Percentiles rank a stretch among this genome's conserved stretches.
phyloP scores from a whole-genome alignment of 2,329 filamentous ascomycete genomes.

The Geosmithia flava region DNA sequence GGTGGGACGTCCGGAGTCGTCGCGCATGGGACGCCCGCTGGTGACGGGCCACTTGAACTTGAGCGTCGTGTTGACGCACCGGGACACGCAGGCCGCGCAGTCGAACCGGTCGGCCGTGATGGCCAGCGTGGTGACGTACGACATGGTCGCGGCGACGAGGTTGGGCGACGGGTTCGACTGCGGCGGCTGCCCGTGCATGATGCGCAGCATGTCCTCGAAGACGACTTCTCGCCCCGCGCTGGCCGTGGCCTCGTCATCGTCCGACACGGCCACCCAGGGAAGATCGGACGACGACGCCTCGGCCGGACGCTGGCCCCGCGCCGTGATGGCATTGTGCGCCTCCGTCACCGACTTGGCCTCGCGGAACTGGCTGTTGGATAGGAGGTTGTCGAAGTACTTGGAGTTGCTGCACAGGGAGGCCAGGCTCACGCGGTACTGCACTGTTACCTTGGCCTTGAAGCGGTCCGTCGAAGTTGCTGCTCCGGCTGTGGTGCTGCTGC shows the following conservation, averaged over 20 bases:
- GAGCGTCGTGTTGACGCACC: conserved; percentile 33
- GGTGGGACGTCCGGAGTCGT: conserved; percentile 21
- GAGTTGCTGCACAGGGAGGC: conserved; percentile 46
- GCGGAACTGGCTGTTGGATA: conserved; percentile 49
- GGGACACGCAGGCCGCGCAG: conserved; percentile 41
- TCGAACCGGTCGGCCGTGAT: conserved; percentile 65
- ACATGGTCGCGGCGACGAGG: conserved; percentile 32
- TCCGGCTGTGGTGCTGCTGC: neutral
- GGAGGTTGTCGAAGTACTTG: conserved; percentile 56
- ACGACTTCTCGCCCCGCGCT: conserved; percentile 44
- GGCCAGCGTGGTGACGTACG: conserved; percentile 54
- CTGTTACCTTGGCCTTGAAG: conserved; percentile 22
- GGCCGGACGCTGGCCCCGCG: conserved; percentile 31
- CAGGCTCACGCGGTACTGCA: conserved; percentile 49
- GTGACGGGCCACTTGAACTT: conserved; percentile 44
- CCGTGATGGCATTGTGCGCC: conserved; percentile 34
- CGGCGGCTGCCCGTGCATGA: conserved; percentile 43
- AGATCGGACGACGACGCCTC: conserved; percentile 38
- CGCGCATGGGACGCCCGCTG: conserved; percentile 19
- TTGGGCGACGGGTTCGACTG: conserved; percentile 9
- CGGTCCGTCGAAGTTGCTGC: neutral
- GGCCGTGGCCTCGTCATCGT: conserved; percentile 57
- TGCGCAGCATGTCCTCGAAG: conserved; percentile 55
- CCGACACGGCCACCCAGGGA: conserved; percentile 51
- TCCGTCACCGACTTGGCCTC: conserved; percentile 45